Conservation (phyloP, 257 asterid genomes). For the Fraxinus anomala region DNA sequence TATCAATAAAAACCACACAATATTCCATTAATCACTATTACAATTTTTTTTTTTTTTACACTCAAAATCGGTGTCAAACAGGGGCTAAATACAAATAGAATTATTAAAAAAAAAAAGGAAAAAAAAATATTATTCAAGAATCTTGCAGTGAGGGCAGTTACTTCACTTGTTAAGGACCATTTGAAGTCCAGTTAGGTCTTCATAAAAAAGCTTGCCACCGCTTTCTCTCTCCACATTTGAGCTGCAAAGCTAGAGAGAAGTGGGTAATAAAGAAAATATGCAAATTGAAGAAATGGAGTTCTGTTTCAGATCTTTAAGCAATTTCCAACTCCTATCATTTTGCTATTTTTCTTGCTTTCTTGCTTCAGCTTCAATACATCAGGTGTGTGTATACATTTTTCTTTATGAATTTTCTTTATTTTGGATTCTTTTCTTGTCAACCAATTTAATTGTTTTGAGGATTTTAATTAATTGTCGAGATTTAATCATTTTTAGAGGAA, state of each 20-base stretch:
- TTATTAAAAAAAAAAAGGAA: no score
- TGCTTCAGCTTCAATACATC: slow-evolving; percentile 23
- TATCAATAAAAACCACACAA: no score
- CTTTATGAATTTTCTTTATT: not conserved
- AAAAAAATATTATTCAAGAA: not conserved
- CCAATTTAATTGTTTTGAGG: not conserved
- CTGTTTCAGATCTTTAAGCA: slow-evolving; percentile 8
- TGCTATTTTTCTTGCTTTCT: slow-evolving; percentile 18
- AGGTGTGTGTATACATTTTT: slow-evolving; percentile 1
- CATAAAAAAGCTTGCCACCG: slow-evolving; percentile 27
- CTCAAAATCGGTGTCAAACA: no score
- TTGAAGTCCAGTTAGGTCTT: slow-evolving; percentile 13
- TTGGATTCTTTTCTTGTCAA: not conserved
- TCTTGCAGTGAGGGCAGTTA: no score
- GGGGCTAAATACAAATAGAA: no score
- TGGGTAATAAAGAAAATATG: not conserved
- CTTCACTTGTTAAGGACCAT: not conserved
- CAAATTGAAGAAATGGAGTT: slow-evolving; percentile 6
- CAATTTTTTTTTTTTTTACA: no score
- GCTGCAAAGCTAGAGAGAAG: slow-evolving; percentile 5
- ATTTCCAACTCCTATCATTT: slow-evolving; percentile 8
- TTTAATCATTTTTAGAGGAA: not conserved
- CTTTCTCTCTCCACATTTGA: slow-evolving; percentile 13
- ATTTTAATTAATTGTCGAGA: not conserved
- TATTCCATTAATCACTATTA: no score